Conservation (phyloP, 441 rosid genomes). For the Gossypium trilobum region DNA sequence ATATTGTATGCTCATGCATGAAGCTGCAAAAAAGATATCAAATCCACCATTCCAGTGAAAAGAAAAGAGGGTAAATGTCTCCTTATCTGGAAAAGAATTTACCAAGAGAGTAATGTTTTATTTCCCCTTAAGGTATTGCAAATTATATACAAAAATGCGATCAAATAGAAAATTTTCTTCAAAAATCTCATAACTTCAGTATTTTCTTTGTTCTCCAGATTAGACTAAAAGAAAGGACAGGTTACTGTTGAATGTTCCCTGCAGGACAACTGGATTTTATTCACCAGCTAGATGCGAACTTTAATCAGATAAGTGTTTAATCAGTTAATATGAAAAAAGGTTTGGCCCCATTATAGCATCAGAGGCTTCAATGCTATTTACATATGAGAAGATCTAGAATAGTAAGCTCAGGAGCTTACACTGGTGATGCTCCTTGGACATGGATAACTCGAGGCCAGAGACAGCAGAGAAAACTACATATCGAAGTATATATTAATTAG, state of each 20-base stretch:
- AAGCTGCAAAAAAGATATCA: not conserved
- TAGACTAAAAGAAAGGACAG: not conserved
- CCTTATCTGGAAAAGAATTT: not conserved
- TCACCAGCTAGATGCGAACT: too few species aligned
- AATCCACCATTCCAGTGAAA: not conserved
- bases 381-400: not conserved
- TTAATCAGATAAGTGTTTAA: too few species aligned
- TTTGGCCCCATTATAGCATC: not conserved
- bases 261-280: not conserved
- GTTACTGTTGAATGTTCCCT: conserved; percentile 18
- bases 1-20: not conserved
- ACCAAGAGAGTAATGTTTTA: not conserved
- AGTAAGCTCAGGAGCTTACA: conserved; percentile 43
- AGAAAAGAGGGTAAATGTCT: not conserved
- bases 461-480: conserved; percentile 88
- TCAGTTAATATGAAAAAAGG: not conserved
- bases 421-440: conserved; percentile 82
- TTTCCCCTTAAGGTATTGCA: too few species aligned
- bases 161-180: not conserved
- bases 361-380: not conserved
- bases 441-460: conserved; percentile 87
- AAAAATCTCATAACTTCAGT: not conserved
- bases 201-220: not conserved
- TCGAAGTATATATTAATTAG: conserved; percentile 6
- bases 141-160: too few species aligned